Evolutionary conservation across 345 rosid species (phyloP).

Genomic region (Anacardium occidentale): DNA sequence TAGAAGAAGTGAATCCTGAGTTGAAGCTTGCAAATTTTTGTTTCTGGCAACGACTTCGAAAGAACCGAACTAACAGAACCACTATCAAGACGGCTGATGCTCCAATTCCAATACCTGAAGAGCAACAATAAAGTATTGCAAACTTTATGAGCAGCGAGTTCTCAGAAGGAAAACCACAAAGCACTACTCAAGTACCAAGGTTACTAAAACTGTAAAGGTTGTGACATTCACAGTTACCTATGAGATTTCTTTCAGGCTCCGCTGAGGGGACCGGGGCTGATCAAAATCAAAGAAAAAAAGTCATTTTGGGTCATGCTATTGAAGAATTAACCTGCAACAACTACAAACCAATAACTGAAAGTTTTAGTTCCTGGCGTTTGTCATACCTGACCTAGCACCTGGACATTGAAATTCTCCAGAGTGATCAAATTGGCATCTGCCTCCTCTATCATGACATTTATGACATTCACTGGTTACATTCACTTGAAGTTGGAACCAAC

Average conservation of each 20-base stretch:
- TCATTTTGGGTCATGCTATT: too few species aligned
- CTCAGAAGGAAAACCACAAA: too few species aligned
- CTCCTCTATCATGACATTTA: not conserved
- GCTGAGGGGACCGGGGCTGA: too few species aligned
- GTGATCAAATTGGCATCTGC: not conserved
- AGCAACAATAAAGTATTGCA: not conserved
- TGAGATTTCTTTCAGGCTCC: too few species aligned
- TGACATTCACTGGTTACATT: not conserved
- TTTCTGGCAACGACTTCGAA: slow-evolving; percentile 15
- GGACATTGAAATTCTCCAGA: not conserved
- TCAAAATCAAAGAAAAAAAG: too few species aligned
- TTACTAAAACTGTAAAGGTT: too few species aligned
- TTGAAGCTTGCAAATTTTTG: slow-evolving; percentile 27
- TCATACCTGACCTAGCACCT: not conserved
- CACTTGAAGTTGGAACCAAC: not conserved
- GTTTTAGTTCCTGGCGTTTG: not conserved
- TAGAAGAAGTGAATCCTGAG: slow-evolving; percentile 21
- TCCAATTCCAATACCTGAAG: slow-evolving; percentile 42
- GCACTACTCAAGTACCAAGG: too few species aligned
- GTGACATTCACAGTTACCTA: too few species aligned
- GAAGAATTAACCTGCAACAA: too few species aligned
- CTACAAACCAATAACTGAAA: not conserved
- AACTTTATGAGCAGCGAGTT: too few species aligned
- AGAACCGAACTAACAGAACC: slow-evolving; percentile 13
- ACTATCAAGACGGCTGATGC: slow-evolving; percentile 18